phyloP scores from a whole-genome alignment of 2,329 filamentous ascomycete species.

The Beauveria rudraprayagi region DNA sequence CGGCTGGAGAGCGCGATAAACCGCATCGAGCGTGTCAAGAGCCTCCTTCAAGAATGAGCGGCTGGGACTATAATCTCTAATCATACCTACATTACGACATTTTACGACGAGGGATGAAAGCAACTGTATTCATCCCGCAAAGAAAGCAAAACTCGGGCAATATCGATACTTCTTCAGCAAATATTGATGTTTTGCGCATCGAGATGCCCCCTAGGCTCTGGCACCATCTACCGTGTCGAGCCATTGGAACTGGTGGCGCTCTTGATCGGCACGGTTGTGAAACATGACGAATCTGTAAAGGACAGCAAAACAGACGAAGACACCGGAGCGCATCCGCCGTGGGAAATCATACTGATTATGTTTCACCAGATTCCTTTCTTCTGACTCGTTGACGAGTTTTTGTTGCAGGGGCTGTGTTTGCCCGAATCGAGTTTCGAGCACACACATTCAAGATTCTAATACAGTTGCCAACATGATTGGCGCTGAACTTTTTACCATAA shows the following conservation, averaged over 20 bases:
- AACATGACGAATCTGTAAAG: neutral
- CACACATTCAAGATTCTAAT: neutral
- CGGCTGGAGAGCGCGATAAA: constrained; percentile 62
- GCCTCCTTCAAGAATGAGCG: constrained; percentile 35
- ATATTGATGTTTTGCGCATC: neutral
- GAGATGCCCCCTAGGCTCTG: neutral
- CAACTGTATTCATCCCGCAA: neutral
- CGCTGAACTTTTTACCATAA: neutral
- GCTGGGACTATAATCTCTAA: neutral
- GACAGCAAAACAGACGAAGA: neutral
- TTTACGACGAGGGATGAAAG: neutral
- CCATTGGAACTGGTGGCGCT: neutral
- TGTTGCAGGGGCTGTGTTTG: neutral
- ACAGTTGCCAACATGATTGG: neutral
- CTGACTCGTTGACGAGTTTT: neutral
- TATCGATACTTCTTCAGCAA: neutral
- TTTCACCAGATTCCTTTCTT: neutral
- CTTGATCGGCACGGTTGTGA: neutral
- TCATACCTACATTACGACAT: neutral
- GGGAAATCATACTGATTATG: neutral
- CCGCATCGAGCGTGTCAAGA: constrained; percentile 62
- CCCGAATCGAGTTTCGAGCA: neutral
- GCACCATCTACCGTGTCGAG: neutral
- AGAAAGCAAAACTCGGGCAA: neutral
- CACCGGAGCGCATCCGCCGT: neutral